Conservation (phyloP, 2,329 filamentous ascomycete species). For the Magnaporthiopsis incrustans region DNA sequence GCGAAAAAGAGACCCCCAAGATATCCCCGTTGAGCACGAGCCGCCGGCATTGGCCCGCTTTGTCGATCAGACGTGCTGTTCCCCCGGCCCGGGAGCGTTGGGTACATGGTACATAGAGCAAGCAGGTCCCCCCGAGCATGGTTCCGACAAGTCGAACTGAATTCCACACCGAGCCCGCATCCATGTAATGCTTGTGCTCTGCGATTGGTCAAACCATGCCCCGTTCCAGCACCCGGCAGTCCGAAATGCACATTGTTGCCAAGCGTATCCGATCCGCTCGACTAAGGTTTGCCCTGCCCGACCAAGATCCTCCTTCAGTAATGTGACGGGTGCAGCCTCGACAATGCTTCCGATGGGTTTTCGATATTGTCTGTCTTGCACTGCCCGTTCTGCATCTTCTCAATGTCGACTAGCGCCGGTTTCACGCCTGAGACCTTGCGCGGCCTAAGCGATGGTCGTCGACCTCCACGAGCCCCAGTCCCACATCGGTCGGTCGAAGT, state of each 20-base stretch:
- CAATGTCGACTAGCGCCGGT: background rate
- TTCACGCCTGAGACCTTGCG: background rate
- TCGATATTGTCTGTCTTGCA: background rate
- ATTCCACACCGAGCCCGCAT: too few species aligned
- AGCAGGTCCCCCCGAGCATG: background rate
- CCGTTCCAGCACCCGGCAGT: background rate
- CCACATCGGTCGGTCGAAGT: background rate
- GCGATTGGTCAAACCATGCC: background rate
- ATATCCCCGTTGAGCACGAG: background rate
- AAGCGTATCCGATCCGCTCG: background rate
- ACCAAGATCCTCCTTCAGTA: too few species aligned
- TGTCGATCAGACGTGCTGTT: background rate
- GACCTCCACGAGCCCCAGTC: background rate
- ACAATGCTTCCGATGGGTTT: background rate
- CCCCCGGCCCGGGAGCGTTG: background rate
- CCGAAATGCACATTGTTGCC: background rate
- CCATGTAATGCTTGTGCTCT: background rate
- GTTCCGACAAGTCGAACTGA: background rate
- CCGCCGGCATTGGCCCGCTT: background rate
- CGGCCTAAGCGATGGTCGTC: background rate
- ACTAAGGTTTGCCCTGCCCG: background rate
- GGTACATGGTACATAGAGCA: too few species aligned
- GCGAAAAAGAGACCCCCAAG: background rate
- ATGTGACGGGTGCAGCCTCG: too few species aligned
- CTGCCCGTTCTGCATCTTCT: background rate